Percentiles rank a stretch among this genome's conserved stretches.
These are phyloP conservation scores for Fraxinus excelsior DNA, from an alignment of 257 asterid species.

Conservation along the genomic window DNA sequence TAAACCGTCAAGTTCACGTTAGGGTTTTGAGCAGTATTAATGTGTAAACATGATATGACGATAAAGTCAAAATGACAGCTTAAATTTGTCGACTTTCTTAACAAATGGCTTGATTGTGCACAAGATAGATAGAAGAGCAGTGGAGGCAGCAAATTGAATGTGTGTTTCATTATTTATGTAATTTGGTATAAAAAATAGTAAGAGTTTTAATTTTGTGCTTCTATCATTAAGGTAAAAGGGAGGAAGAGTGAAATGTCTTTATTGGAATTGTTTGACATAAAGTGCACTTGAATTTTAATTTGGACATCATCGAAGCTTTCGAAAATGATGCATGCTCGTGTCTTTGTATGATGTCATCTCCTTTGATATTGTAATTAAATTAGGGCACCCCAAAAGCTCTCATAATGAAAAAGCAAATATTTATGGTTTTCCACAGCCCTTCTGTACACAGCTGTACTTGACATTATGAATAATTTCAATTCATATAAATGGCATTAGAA, in stretches of 20 bases:
- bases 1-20: background rate
- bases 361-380: constrained; percentile 10
- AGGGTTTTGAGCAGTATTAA: background rate
- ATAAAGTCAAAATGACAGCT: too few species aligned
- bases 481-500: too few species aligned
- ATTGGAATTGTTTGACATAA: constrained; percentile 6
- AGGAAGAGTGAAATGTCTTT: background rate
- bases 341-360: constrained; percentile 33
- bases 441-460: too few species aligned
- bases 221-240: background rate
- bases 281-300: background rate
- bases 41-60: background rate
- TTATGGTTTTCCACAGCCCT: background rate
- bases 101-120: background rate
- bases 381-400: background rate
- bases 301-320: background rate
- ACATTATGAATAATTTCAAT: too few species aligned
- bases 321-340: constrained; percentile 30
- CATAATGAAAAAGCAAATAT: background rate
- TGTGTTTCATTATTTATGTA: background rate
- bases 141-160: background rate
- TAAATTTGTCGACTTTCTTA: background rate
- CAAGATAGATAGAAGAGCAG: background rate
- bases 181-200: background rate
- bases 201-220: background rate